These are phyloP conservation scores for Plasmopara muralis DNA, from an alignment of 352 stramenopile genomes.

Conservation along the genomic window DNA sequence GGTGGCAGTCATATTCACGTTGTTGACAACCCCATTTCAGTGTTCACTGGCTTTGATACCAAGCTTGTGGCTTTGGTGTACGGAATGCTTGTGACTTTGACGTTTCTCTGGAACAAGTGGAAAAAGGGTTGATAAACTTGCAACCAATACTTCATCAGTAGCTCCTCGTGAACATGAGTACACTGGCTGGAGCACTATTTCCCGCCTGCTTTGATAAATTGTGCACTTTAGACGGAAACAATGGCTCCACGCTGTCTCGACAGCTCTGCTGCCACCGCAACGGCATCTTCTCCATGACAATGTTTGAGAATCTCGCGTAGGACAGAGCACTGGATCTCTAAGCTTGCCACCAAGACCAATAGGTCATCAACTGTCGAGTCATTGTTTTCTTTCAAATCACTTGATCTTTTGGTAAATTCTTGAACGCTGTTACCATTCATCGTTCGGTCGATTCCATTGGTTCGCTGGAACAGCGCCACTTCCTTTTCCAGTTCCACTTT, in stretches of 20 bases:
- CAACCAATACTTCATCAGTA: too few relatives aligned
- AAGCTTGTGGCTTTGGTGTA: slow-evolving; percentile 59
- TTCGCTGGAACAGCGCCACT: slow-evolving; percentile 6
- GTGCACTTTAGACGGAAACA: slow-evolving; percentile 20
- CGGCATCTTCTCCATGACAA: slow-evolving; percentile 32
- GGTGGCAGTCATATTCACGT: slow-evolving; percentile 40
- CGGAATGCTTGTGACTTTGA: slow-evolving; percentile 31
- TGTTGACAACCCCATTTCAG: slow-evolving; percentile 58
- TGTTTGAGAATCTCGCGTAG: slow-evolving; percentile 45
- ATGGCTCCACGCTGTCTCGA: slow-evolving; percentile 28
- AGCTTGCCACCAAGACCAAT: slow-evolving; percentile 54
- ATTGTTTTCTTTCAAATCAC: slow-evolving; percentile 12
- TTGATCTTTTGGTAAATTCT: slow-evolving; percentile 10
- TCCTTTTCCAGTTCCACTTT: slow-evolving; percentile 52
- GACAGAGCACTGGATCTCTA: slow-evolving; percentile 62
- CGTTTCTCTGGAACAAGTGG: slow-evolving; percentile 38
- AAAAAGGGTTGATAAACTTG: not conserved
- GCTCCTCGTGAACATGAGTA: too few relatives aligned
- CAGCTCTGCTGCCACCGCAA: slow-evolving; percentile 26
- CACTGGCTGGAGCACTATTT: too few relatives aligned
- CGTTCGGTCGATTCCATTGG: slow-evolving; percentile 1
- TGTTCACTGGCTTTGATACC: slow-evolving; percentile 55
- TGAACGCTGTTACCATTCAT: slow-evolving; percentile 12
- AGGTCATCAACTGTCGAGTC: slow-evolving; percentile 40
- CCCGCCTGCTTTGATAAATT: slow-evolving; percentile 1